These are phyloP conservation scores for Podaxis rugospora DNA, from an alignment of 768 basidiomycete species.

Conservation along the genomic window DNA sequence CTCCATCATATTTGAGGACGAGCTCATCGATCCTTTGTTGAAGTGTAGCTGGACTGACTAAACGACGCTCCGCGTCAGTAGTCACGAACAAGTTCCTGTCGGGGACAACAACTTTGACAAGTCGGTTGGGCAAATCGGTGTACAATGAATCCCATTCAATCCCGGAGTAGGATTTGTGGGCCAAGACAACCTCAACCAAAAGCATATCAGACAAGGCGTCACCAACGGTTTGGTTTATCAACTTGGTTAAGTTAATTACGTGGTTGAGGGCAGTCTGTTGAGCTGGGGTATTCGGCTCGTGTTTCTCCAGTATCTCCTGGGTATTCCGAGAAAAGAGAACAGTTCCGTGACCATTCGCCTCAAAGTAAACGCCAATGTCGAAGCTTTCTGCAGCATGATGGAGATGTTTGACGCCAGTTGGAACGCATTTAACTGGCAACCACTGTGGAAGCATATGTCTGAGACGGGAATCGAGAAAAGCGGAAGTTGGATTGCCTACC, in stretches of 20 bases:
- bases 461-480: background rate
- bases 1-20: conserved; percentile 72
- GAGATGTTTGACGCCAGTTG: conserved; percentile 96
- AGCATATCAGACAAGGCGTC: conserved; percentile 96
- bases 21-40: conserved; percentile 82
- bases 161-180: conserved; percentile 81
- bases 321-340: conserved; percentile 87
- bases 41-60: conserved; percentile 75
- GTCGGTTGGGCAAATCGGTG: conserved; percentile 87
- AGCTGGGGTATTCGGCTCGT: conserved; percentile 77
- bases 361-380: conserved; percentile 97
- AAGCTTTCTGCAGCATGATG: conserved; percentile 96
- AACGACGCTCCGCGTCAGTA: conserved; percentile 86
- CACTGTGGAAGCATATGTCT: conserved; percentile 44
- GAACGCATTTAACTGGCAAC: conserved; percentile 90
- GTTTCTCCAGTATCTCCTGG: conserved; percentile 49
- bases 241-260: conserved; percentile 68
- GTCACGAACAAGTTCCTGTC: conserved; percentile 85
- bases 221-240: conserved; percentile 98
- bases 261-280: conserved; percentile 78
- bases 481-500: conserved; percentile 35
- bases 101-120: conserved; percentile 87
- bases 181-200: conserved; percentile 87
- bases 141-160: conserved; percentile 92
- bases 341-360: conserved; percentile 98